Percentiles rank a stretch among this genome's conserved stretches.
Conservation (phyloP, 2,329 filamentous ascomycete genomes). For the Macrophomina pseudophaseolina region DNA sequence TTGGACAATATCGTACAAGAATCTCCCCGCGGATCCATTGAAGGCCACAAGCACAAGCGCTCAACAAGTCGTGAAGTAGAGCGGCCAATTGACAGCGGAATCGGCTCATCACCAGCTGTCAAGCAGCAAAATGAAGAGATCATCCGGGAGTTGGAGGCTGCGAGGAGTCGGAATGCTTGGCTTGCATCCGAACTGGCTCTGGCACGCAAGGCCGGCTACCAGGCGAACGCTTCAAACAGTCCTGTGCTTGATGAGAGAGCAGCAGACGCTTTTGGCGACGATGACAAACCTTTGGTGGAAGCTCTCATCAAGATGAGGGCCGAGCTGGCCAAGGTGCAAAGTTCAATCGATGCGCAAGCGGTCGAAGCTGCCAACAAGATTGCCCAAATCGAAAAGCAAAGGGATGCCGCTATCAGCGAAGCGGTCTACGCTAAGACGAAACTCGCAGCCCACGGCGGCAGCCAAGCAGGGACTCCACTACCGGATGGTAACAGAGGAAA, state of each 20-base stretch:
- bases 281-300: constrained; percentile 90
- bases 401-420: constrained; percentile 92
- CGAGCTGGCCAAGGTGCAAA: constrained; percentile 88
- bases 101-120: constrained; percentile 64
- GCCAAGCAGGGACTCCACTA: constrained; percentile 63
- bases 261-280: constrained; percentile 83
- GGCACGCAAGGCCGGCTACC: constrained; percentile 87
- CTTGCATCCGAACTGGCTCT: constrained; percentile 93
- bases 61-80: constrained; percentile 39
- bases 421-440: constrained; percentile 95
- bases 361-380: constrained; percentile 85
- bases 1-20: constrained; percentile 20
- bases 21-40: constrained; percentile 10
- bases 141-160: constrained; percentile 83
- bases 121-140: constrained; percentile 73
- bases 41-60: constrained; percentile 36
- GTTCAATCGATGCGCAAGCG: constrained; percentile 86
- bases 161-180: constrained; percentile 91
- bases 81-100: constrained; percentile 60
- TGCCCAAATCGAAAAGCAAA: constrained; percentile 91
- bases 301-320: constrained; percentile 89
- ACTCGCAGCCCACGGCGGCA: constrained; percentile 79
- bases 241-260: constrained; percentile 77
- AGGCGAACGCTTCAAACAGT: constrained; percentile 70
- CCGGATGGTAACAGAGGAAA: constrained; percentile 62